phyloP scores from a whole-genome alignment of 2,329 filamentous ascomycete genomes.

The Geosmithia flava region DNA sequence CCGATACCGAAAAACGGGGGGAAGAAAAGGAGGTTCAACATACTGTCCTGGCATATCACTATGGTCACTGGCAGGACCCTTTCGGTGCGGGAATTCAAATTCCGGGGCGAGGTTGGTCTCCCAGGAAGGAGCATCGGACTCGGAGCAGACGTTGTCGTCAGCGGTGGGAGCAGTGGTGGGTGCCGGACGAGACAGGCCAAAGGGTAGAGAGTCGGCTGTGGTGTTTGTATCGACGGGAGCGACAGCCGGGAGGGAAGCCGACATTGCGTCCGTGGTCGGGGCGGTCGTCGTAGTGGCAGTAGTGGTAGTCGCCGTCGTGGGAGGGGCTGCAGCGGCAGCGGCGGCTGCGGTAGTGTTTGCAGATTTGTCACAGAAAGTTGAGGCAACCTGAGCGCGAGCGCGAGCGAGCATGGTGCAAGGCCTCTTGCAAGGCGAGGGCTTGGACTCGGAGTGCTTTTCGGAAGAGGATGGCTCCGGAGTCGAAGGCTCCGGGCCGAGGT shows the following conservation, averaged over 20 bases:
- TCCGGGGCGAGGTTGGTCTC: background rate
- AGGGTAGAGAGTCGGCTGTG: background rate
- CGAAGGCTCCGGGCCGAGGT: slow-evolving; percentile 1
- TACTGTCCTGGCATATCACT: background rate
- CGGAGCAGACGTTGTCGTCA: background rate
- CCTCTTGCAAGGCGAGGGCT: background rate
- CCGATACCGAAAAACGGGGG: background rate
- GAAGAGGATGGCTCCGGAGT: background rate
- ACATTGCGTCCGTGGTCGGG: background rate
- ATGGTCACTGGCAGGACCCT: background rate
- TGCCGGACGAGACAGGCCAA: background rate
- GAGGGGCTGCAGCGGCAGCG: background rate
- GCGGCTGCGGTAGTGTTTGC: background rate
- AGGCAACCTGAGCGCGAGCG: background rate
- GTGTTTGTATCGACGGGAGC: background rate
- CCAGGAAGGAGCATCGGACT: background rate
- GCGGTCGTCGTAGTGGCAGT: background rate
- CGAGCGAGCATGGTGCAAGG: slow-evolving; percentile 2
- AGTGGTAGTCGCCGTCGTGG: background rate
- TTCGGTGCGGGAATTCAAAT: background rate
- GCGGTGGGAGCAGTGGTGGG: background rate
- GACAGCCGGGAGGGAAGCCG: background rate
- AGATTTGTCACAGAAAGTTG: background rate
- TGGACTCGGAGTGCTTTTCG: background rate
- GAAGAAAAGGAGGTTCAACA: background rate